Evolutionary conservation across 495 filamentous ascomycete species (phyloP).

Genomic region (Lentithecium fluviatile): DNA sequence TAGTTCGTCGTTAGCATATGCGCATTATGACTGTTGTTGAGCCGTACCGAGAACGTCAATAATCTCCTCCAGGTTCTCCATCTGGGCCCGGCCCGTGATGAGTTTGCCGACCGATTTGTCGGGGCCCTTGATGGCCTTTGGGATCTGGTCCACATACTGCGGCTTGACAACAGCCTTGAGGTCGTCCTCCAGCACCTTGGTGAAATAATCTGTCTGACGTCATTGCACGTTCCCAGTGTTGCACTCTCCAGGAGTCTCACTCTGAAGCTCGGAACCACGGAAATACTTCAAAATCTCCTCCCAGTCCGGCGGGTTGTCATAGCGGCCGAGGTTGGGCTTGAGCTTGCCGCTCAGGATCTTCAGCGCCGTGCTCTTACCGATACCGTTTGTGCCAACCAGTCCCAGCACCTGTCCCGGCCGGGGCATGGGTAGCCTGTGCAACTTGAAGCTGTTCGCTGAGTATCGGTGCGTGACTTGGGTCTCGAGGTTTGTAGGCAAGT

Average conservation of each 20-base stretch:
- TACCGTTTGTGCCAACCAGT: constrained; percentile 98
- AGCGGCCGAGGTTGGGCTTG: constrained; percentile 94
- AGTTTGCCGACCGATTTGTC: constrained; percentile 74
- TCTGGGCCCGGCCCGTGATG: constrained; percentile 67
- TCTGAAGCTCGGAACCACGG: constrained; percentile 94
- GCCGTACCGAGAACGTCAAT: constrained; percentile 69
- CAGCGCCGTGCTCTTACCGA: constrained; percentile 96
- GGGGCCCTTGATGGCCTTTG: constrained; percentile 77
- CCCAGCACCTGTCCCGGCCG: constrained; percentile 95
- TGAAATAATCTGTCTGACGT: constrained; percentile 79
- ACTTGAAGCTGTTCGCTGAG: constrained; percentile 98
- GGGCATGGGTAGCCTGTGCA: constrained; percentile 92
- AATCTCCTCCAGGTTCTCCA: constrained; percentile 82
- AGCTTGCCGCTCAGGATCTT: constrained; percentile 98
- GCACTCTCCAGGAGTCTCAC: constrained; percentile 52
- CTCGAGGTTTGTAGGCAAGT: constrained; percentile 96
- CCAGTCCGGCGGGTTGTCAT: constrained; percentile 97
- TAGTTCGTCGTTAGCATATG: constrained; percentile 43
- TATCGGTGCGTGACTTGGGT: constrained; percentile 97
- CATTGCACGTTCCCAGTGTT: constrained; percentile 10
- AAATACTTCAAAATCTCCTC: constrained; percentile 98
- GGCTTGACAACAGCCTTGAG: constrained; percentile 97
- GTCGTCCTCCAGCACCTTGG: constrained; percentile 93
- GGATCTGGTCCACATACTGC: constrained; percentile 98
- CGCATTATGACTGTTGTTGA: neutral